These are phyloP conservation scores for Macrophomina tecta DNA, from an alignment of 2,329 filamentous ascomycete genomes.

Conservation along the genomic window DNA sequence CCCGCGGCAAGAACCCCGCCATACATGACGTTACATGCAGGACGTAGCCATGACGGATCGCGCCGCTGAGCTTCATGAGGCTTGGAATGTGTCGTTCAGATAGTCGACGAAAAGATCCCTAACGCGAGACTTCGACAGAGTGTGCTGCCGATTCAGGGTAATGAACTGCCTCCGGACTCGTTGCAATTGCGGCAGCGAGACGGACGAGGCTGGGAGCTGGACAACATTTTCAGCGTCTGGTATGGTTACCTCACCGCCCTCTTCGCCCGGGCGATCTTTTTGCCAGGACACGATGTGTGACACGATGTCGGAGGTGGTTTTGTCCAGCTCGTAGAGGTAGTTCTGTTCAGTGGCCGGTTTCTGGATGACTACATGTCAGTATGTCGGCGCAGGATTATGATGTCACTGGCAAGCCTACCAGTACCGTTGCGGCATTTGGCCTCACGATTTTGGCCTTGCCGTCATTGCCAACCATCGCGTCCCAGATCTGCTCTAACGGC, in stretches of 20 bases:
- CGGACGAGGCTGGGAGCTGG: conserved; percentile 67
- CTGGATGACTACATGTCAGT: conserved; percentile 35
- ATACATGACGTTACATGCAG: conserved; percentile 3
- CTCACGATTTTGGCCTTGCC: conserved; percentile 70
- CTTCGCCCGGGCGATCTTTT: conserved; percentile 67
- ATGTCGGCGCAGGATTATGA: neutral
- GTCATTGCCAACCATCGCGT: conserved; percentile 65
- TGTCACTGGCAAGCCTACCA: conserved; percentile 43
- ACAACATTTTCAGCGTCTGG: conserved; percentile 63
- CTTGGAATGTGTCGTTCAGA: conserved; percentile 44
- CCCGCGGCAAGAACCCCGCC: conserved; percentile 21
- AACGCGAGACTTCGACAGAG: conserved; percentile 47
- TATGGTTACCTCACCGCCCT: conserved; percentile 64
- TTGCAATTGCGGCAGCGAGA: conserved; percentile 78
- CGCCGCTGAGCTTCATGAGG: neutral
- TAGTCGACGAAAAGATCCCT: conserved; percentile 48
- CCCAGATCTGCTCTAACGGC: conserved; percentile 76
- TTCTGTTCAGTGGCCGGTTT: conserved; percentile 69
- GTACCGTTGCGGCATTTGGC: conserved; percentile 78
- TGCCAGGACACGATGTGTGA: conserved; percentile 72
- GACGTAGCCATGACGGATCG: neutral
- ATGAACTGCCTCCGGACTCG: conserved; percentile 79
- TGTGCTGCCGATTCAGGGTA: conserved; percentile 72
- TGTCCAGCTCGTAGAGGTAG: conserved; percentile 81
- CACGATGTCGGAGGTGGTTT: conserved; percentile 77